A percentile compares a stretch with the other conserved stretches of the same genome.
Evolutionary conservation across 1,284 basidiomycete species (phyloP).

Genomic region (Trichosporon coremiiforme): DNA sequence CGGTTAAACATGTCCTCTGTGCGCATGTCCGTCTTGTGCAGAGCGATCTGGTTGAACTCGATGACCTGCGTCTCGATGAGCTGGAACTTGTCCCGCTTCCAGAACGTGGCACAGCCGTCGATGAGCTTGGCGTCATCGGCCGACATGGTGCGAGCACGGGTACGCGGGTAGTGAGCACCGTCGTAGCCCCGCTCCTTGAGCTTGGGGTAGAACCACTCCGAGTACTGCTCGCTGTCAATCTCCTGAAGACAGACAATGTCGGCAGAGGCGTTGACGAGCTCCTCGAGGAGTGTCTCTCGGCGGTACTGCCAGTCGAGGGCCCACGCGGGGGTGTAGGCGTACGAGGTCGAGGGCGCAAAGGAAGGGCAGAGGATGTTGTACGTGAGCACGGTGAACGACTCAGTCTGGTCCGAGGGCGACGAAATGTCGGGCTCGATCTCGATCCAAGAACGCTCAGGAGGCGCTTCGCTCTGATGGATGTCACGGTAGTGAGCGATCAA

Average conservation of each 20-base stretch:
- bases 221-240: constrained; percentile 89
- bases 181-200: constrained; percentile 81
- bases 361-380: constrained; percentile 97
- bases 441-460: constrained; percentile 83
- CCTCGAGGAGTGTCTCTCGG: constrained; percentile 84
- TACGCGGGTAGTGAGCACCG: constrained; percentile 91
- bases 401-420: constrained; percentile 63
- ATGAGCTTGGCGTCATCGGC: constrained; percentile 82
- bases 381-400: constrained; percentile 76
- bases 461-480: constrained; percentile 60
- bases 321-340: constrained; percentile 97
- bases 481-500: constrained; percentile 88
- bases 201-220: constrained; percentile 85
- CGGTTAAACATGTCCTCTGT: constrained; percentile 99
- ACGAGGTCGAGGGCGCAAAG: constrained; percentile 85
- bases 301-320: constrained; percentile 94
- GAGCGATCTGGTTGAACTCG: constrained; percentile 91
- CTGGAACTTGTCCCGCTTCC: constrained; percentile 85
- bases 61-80: constrained; percentile 93
- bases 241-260: constrained; percentile 93
- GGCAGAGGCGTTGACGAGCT: constrained; percentile 78
- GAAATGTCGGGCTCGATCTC: constrained; percentile 69
- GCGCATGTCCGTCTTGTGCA: constrained; percentile 93
- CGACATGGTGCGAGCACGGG: constrained; percentile 89
- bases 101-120: constrained; percentile 97